Evolutionary conservation across 352 stramenopile species (phyloP), one percentile per base, ranked within the genome.

Genomic region (Phytophthora colocasiae): DNA sequence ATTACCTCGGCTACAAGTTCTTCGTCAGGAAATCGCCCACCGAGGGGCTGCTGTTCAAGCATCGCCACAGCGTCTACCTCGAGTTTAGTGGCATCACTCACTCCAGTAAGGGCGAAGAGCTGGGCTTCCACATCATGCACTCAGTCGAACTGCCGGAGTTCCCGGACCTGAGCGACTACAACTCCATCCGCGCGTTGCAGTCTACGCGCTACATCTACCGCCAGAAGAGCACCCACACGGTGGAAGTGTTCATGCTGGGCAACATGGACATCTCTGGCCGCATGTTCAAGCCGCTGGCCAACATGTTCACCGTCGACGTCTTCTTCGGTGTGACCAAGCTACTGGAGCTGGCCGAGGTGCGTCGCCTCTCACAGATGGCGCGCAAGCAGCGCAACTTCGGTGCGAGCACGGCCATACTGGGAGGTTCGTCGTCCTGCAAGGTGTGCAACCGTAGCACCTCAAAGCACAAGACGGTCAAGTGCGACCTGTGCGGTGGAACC

Each of bases 1-100:
- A 84, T n/a, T 88, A 87, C 46, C 69, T 92, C 38, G 81, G 81
- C 5, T 88, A 85, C 70, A 92, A 92, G 66, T 92, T 81, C 60
- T 76, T 90, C 38, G 81, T 83, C 46, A 69, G 73, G 24, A 81
- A 82, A 57, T 77, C 80, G 2, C 71, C 78, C 6, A 83, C 66
- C 27, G 73, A 77, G 34, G 76, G 70, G 0, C 70, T 68, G 1
- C 38, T 87, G 24, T 58, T 89, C 50, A 83, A 83, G 49, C 75
- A 88, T 54, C 77, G 81, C 17, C 79, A 92, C 61, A 77, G 73
- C 22, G 36, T 89, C 19, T 91, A 89, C 58, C 58, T 90, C 31
- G 80, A 90, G 64, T 83, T 72, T 44, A 77, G 64, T 34, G 83
- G 83, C 27, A 63, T 85, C 50, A 88, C 80, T 0, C 58, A 34